Base-by-base conservation (phyloP, 768 basidiomycete genomes). In the Amanita brunnescens region DNA sequence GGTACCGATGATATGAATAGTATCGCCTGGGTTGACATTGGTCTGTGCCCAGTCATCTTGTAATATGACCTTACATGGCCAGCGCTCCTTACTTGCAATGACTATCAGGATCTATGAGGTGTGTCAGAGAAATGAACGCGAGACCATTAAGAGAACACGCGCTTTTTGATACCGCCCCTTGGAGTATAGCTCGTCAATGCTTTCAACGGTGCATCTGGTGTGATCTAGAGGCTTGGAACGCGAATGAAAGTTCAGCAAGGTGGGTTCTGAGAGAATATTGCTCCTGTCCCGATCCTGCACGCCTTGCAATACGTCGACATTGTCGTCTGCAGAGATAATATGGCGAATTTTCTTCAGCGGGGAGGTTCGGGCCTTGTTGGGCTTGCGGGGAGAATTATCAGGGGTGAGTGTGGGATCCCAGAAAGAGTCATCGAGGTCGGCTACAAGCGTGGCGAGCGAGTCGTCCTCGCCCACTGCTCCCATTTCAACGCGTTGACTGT, bases 21-120 rank as follows among this genome's bases (percentile, higher is more conserved):
- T 76, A 62, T 98, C 94, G 55, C 88, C 86, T 54, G 69, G 57
- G 6, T 74, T 74, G 45, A 89, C 68, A 42, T 82, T 78, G 6
- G 83, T 77, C 18, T 76, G 67, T 5, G 74, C 70, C 91, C 92
- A 96, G 56, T 93, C 88, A 52, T 92, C 87, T 29, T 69, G 74
- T 1, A 97, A 73, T 43, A 79, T 68, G 5, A 94, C 77, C 12
- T 64, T 66, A 10, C 79, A 70, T 24, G 50, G 53, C 33, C 72
- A 74, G 26, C 66, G 67, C 7, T 56, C 61, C 24, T 64, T 61
- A 10, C 75, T 67, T 1, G 76, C 61, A 39, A 67, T 70, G 4
- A 85, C 80, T 2, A 66, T 63, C 52, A 92, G 57, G 39, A 73
- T 66, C 82, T 87, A 49, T 16, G 18, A 16, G 49, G 6, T 6